Conservation (phyloP, 208 protist genomes). For the Leishmania aethiopica region DNA sequence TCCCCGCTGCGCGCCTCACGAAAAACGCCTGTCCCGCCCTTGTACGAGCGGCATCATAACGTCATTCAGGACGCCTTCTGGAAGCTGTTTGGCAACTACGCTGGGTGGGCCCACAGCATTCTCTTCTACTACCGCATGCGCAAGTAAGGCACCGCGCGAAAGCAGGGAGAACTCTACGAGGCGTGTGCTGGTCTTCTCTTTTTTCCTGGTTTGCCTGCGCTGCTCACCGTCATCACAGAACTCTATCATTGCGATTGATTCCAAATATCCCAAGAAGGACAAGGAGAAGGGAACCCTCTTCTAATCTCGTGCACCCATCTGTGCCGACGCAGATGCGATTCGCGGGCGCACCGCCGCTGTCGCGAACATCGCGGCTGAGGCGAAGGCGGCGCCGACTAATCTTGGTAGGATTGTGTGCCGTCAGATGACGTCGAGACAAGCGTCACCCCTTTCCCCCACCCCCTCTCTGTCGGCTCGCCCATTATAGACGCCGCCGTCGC, state of each 20-base stretch:
- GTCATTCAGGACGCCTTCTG: slow-evolving; percentile 74
- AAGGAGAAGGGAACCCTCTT: not conserved
- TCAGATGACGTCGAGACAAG: too few relatives aligned
- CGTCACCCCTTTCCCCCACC: too few relatives aligned
- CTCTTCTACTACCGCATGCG: slow-evolving; percentile 70
- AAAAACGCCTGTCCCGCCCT: slow-evolving; percentile 26
- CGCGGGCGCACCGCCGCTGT: too few relatives aligned
- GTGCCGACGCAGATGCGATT: not conserved
- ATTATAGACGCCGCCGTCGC: too few relatives aligned
- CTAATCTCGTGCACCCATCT: not conserved
- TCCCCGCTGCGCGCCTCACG: not conserved
- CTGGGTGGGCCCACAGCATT: slow-evolving; percentile 79
- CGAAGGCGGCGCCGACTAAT: not conserved
- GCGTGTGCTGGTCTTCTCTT: not conserved
- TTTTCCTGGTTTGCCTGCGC: too few relatives aligned
- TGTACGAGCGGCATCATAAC: slow-evolving; percentile 60
- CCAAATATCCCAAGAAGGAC: not conserved
- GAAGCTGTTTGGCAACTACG: slow-evolving; percentile 62
- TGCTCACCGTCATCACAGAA: not conserved
- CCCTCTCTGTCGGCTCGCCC: too few relatives aligned
- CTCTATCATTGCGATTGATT: not conserved
- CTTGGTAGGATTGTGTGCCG: not conserved
- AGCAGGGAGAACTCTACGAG: not conserved
- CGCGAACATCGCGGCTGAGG: not conserved
- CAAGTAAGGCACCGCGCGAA: not conserved